Conservation (phyloP, 2,329 filamentous ascomycete genomes). For the Didymella keratinophila region DNA sequence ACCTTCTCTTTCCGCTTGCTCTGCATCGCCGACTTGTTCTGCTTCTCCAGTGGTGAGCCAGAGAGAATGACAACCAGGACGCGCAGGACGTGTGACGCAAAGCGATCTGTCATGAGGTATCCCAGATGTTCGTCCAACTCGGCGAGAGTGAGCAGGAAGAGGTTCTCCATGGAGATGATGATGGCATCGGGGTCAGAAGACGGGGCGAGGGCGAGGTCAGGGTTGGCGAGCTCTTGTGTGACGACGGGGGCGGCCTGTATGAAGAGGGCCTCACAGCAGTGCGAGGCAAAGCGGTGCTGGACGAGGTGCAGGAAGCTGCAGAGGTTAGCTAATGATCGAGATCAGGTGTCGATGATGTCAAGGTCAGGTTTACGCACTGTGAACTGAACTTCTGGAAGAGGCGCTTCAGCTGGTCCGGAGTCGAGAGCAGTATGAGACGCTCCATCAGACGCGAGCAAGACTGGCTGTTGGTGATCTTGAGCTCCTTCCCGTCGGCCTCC, state of each 20-base stretch:
- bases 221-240: conserved; percentile 70
- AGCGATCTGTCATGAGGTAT: conserved; percentile 83
- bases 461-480: conserved; percentile 96
- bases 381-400: conserved; percentile 85
- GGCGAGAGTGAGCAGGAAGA: conserved; percentile 83
- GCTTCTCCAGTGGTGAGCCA: conserved; percentile 77
- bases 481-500: conserved; percentile 88
- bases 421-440: conserved; percentile 83
- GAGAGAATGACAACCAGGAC: conserved; percentile 86
- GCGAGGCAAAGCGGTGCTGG: conserved; percentile 94
- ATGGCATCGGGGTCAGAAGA: conserved; percentile 60
- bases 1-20: conserved; percentile 93
- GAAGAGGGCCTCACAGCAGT: conserved; percentile 96
- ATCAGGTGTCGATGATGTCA: neutral
- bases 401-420: conserved; percentile 79
- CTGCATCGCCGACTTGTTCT: conserved; percentile 74
- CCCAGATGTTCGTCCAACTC: conserved; percentile 87
- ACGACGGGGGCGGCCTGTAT: conserved; percentile 80
- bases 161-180: conserved; percentile 76
- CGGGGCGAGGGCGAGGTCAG: conserved; percentile 53
- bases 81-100: conserved; percentile 89
- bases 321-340: conserved; percentile 30
- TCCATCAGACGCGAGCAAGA: conserved; percentile 95
- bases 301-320: conserved; percentile 80
- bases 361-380: conserved; percentile 61